Evolutionary conservation across 345 rosid species (phyloP).

Genomic region (Acer negundo): DNA sequence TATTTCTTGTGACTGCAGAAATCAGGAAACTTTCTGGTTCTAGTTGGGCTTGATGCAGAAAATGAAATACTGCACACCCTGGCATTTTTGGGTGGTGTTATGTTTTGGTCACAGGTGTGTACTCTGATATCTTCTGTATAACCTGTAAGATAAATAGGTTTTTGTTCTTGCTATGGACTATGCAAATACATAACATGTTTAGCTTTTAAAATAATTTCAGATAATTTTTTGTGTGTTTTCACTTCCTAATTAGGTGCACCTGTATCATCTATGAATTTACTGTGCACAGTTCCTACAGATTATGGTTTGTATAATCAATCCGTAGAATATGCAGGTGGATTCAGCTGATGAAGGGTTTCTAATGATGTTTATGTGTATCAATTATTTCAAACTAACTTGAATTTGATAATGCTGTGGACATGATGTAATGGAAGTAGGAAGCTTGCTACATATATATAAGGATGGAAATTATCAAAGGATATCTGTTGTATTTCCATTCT

Average conservation of each 20-base stretch:
- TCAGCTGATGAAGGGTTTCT: neutral
- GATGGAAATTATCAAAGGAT: neutral
- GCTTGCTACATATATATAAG: neutral
- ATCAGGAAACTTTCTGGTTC: conserved; percentile 66
- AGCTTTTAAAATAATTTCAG: neutral
- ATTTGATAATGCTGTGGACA: neutral
- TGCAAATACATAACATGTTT: conserved; percentile 6
- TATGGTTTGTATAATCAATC: too few relatives aligned
- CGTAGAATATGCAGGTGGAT: neutral
- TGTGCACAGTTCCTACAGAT: neutral
- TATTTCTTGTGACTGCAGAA: conserved; percentile 46
- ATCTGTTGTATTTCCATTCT: neutral
- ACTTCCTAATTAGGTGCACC: neutral
- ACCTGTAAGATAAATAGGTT: neutral
- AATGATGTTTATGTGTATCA: neutral
- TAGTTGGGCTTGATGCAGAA: conserved; percentile 69
- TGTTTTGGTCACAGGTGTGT: conserved; percentile 93
- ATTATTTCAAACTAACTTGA: neutral
- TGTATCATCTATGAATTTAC: neutral
- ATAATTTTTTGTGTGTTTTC: neutral
- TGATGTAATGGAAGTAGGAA: neutral
- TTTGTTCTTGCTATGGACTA: neutral
- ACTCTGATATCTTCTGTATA: conserved; percentile 15
- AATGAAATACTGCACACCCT: conserved; percentile 92
- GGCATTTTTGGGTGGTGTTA: conserved; percentile 87